Base-by-base conservation (phyloP, 345 rosid species). In the Anastatica hierochuntica region DNA sequence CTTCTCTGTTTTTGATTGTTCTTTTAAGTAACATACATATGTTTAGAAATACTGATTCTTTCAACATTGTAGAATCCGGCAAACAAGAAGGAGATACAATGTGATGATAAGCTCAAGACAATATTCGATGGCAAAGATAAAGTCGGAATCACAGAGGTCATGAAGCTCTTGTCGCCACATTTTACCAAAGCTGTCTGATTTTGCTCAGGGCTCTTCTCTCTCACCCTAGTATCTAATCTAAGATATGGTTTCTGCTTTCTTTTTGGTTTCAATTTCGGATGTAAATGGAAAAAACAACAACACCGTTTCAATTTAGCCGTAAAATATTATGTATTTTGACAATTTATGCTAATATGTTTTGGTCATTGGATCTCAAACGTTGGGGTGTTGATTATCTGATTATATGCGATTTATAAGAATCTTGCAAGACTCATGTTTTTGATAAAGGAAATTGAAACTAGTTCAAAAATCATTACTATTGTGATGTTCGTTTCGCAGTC, bases 21-120 rank as follows among this genome's bases (percentile, higher is more conserved):
- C 8, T 29, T 4, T 24, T n/a, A n/a, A 8, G 5, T 29, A 4
- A 9, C 8, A 29, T 29, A 29, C 27, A 24, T 24, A 24, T 24
- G 6, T 24, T 24, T 24, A 3, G 27, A 3, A 24, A 24, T 3
- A 7, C 27, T 24, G 29, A 20, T 7, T 26, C 17, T 30, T 40
- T 33, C 1, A 3, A 8, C 29, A 9, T 34, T 69, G 77, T 83
- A 89, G 97, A 79, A 89, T 65, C 87, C 88, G 17, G 23, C 60
- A 5, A 65, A 89, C 55, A 85, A 68, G 71, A 77, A 31, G 75
- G 85, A 89, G 77, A 83, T 90, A 43, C 7, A 72, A 4, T 90
- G 94, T 57, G 94, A 90, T 52, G 84, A 58, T 18, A 83, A 87
- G 78, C 63, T 90, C 41, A 86, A 90, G 88, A 50, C 71, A 20